Percentiles rank a stretch among this genome's conserved stretches.
Evolutionary conservation across 2,329 filamentous ascomycete species (phyloP).

Genomic region (Eurotiales sp.): DNA sequence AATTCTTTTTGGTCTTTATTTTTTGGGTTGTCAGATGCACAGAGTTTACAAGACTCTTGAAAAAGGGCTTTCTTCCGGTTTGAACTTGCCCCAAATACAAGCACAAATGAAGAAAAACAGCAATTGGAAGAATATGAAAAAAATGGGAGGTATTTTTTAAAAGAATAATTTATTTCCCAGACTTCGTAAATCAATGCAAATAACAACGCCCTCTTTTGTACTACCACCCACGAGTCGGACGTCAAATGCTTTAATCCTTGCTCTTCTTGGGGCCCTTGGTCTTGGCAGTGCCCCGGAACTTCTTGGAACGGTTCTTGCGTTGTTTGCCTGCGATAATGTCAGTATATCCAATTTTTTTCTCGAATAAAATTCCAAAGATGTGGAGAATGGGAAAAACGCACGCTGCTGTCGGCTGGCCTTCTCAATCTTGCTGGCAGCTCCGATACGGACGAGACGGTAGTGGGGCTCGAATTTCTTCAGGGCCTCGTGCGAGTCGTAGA

Average conservation of each 20-base stretch:
- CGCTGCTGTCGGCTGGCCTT: slow-evolving; percentile 97
- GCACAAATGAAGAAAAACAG: not conserved
- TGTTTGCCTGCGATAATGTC: slow-evolving; percentile 76
- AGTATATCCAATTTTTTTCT: not conserved
- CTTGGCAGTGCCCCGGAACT: slow-evolving; percentile 96
- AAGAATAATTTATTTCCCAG: slow-evolving; percentile 7
- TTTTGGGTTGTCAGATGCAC: too few species aligned
- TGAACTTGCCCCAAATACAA: not conserved
- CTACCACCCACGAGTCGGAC: slow-evolving; percentile 6
- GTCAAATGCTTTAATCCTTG: slow-evolving; percentile 60
- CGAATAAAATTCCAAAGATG: not conserved
- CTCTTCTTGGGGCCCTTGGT: slow-evolving; percentile 96
- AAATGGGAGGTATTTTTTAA: not conserved
- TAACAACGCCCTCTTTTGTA: slow-evolving; percentile 14
- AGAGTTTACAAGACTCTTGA: too few species aligned
- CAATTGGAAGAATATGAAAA: not conserved
- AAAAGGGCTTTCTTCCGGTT: too few species aligned
- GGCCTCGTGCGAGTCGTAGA: slow-evolving; percentile 97
- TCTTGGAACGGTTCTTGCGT: slow-evolving; percentile 99
- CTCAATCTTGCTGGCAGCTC: slow-evolving; percentile 90
- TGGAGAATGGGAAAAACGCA: slow-evolving; percentile 56
- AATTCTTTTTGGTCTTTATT: too few species aligned
- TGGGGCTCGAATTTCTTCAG: slow-evolving; percentile 99
- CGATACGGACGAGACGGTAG: slow-evolving; percentile 94
- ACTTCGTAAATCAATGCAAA: slow-evolving; percentile 14